phyloP scores from a whole-genome alignment of 2,329 filamentous ascomycete genomes.

The Cladobotryum mycophilum region DNA sequence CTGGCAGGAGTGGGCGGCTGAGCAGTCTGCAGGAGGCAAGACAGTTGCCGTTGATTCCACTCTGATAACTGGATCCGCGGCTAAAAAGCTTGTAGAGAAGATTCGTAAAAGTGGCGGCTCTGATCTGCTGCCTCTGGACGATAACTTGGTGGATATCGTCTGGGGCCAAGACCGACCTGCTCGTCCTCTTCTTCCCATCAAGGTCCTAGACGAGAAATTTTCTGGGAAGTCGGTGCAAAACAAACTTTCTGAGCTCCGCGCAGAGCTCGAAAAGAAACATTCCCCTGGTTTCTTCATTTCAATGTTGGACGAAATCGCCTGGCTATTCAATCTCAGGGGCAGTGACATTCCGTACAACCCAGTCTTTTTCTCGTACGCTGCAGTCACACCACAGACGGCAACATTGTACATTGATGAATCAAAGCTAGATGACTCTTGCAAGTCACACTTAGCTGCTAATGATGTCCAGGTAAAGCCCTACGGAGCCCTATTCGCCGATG shows the following conservation, averaged over 20 bases:
- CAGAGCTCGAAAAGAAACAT: constrained; percentile 87
- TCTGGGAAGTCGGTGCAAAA: constrained; percentile 75
- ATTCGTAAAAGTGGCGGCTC: constrained; percentile 81
- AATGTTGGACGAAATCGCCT: constrained; percentile 93
- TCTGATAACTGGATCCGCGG: constrained; percentile 62
- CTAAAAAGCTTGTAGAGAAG: constrained; percentile 70
- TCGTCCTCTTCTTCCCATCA: constrained; percentile 69
- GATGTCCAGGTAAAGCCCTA: constrained; percentile 77
- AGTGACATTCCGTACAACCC: constrained; percentile 97
- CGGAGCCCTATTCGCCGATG: constrained; percentile 70
- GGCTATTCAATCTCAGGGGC: constrained; percentile 96
- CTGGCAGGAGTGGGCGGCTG: constrained; percentile 93
- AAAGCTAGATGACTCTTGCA: constrained; percentile 66
- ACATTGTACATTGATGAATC: constrained; percentile 78
- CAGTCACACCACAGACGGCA: constrained; percentile 69
- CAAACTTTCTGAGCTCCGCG: constrained; percentile 82
- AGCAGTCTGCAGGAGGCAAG: constrained; percentile 81
- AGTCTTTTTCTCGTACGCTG: constrained; percentile 95
- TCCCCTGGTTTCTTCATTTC: constrained; percentile 82
- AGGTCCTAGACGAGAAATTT: constrained; percentile 64
- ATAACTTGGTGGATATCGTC: constrained; percentile 86
- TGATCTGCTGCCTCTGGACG: constrained; percentile 65
- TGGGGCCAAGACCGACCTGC: constrained; percentile 72
- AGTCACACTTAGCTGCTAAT: constrained; percentile 61
- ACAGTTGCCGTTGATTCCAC: constrained; percentile 86